Evolutionary conservation across 2,329 filamentous ascomycete genomes (phyloP).

Genomic region (Clathrospora elynae): DNA sequence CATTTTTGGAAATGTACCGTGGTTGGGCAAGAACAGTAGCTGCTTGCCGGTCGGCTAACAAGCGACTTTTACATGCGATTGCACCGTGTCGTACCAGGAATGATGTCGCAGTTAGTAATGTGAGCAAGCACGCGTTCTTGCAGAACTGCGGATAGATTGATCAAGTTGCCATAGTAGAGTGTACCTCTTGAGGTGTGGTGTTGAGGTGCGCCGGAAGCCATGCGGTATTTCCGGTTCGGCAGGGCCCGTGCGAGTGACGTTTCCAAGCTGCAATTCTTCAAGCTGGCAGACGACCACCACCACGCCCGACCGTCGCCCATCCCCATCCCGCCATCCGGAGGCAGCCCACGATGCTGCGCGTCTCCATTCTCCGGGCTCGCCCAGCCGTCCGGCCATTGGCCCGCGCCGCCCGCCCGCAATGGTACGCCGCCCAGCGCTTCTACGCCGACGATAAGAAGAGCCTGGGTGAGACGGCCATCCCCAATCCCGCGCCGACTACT

Average conservation of each 20-base stretch:
- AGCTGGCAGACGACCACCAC: conserved; percentile 22
- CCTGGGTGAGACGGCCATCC: conserved; percentile 46
- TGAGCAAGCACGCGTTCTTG: too few species aligned
- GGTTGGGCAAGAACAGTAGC: not conserved
- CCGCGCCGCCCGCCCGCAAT: conserved; percentile 45
- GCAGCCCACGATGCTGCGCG: conserved; percentile 62
- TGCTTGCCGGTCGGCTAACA: not conserved
- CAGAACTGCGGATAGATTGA: too few species aligned
- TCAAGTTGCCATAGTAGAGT: too few species aligned
- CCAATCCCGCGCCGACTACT: conserved; percentile 39
- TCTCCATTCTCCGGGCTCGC: conserved; percentile 57
- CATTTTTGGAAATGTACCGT: too few species aligned
- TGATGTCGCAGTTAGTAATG: not conserved
- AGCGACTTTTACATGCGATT: not conserved
- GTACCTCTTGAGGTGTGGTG: conserved; percentile 4
- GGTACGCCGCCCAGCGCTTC: conserved; percentile 52
- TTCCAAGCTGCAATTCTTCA: conserved; percentile 24
- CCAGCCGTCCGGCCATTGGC: conserved; percentile 49
- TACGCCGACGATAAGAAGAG: conserved; percentile 56
- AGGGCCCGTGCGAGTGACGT: conserved; percentile 22
- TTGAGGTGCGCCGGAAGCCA: conserved; percentile 4
- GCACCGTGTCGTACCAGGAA: not conserved
- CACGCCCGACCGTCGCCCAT: conserved; percentile 22
- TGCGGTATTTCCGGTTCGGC: conserved; percentile 4
- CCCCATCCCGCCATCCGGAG: conserved; percentile 36